Base-by-base conservation (phyloP, 306 rosid species). In the Pterocarpus macrocarpus region DNA sequence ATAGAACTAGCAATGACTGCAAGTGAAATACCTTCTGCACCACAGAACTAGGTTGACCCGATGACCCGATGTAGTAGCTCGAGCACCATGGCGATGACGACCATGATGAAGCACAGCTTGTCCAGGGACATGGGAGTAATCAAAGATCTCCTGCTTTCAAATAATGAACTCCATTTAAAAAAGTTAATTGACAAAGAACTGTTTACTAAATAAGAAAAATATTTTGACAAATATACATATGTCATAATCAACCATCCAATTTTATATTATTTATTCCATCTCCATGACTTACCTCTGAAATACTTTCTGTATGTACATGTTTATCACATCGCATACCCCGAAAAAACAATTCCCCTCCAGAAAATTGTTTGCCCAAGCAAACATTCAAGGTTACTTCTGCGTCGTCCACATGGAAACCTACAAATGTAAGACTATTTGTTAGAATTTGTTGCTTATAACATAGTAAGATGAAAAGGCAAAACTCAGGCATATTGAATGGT, bases 31-130 rank as follows among this genome's bases (percentile, higher is more conserved):
- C 90, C 90, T 87, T 84, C 65, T 79, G 85, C 90, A 84, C 90
- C 90, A 87, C 34, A 87, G 49, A 78, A 87, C 84, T 39, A 87
- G 82, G 82, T 87, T 87, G 80, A 78, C 47, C 16, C 90, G 86
- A 57, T 78, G 80, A 32, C 90, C 90, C 16, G 88, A 76, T 9
- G 78, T 72, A 16, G 90, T 87, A 63, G 88, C 90, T 70, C 90
- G 81, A n/a, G 90, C 88, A 69, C 90, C 88, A 87, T 87, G 90
- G 65, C 90, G 90, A 79, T 87, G 86, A 30, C 88, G 86, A 22
- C 90, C 88, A 78, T 82, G 88, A 81, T 87, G 90, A 81, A 87
- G 90, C 64, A 87, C 84, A 64, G 88, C 90, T 78, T 57, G 83
- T 65, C 90, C 90, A 59, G 90, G 84, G 62, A 78, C 80, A 84